Evolutionary conservation across 2,329 filamentous ascomycete genomes (phyloP).

Genomic region (Chalaropsis thielavioides): DNA sequence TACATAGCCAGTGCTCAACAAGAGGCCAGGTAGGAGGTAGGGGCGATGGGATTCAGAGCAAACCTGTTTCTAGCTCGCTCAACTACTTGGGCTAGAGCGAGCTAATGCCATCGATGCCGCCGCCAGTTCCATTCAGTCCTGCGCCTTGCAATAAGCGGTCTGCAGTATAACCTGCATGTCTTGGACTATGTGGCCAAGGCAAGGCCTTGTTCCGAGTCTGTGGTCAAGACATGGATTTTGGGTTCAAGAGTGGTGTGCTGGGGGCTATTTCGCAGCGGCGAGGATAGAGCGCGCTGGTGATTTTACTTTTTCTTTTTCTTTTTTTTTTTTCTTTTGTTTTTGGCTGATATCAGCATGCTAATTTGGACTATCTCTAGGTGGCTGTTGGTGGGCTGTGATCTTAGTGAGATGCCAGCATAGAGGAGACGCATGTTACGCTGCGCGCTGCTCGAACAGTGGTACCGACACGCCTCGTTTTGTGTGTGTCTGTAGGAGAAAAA

Average conservation of each 20-base stretch:
- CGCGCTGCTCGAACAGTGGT: no score
- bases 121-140: no score
- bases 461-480: no score
- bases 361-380: no score
- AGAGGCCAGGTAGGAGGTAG: not conserved
- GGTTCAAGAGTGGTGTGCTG: not conserved
- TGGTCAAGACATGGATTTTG: not conserved
- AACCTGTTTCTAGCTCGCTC: not conserved
- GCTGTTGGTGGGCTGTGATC: no score
- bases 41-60: not conserved
- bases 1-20: no score
- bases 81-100: not conserved
- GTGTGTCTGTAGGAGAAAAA: no score
- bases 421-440: no score
- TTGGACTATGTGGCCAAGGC: not conserved
- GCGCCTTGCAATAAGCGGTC: not conserved
- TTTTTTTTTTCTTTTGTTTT: not conserved
- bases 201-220: not conserved
- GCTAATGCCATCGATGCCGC: not conserved
- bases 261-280: not conserved
- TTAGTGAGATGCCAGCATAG: no score
- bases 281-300: not conserved
- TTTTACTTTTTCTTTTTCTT: not conserved
- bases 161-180: constrained; percentile 6
- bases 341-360: no score